A percentile compares a stretch with the other conserved stretches of the same genome.
These are phyloP conservation scores for Knufia fluminis DNA, from an alignment of 2,329 filamentous ascomycete species.

Conservation along the genomic window DNA sequence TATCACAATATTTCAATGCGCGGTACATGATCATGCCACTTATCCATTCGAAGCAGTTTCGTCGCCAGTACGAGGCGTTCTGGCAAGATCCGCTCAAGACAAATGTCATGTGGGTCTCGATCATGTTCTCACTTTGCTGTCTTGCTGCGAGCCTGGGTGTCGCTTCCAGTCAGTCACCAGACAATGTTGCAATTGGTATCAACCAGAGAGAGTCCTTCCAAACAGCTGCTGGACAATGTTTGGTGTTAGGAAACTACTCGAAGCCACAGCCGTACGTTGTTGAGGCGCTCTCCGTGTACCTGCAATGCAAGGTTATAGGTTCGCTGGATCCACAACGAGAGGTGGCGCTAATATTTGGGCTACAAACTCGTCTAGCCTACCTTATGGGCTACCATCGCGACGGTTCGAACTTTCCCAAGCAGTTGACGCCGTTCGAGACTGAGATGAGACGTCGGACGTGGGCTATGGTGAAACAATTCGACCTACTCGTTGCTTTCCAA, in stretches of 20 bases:
- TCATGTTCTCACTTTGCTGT: constrained; percentile 45
- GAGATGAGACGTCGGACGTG: constrained; percentile 43
- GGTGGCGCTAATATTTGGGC: constrained; percentile 46
- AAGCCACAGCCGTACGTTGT: constrained; percentile 20
- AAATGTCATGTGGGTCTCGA: constrained; percentile 42
- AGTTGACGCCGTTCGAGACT: constrained; percentile 45
- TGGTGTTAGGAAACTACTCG: constrained; percentile 39
- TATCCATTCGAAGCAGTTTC: constrained; percentile 17
- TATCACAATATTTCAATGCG: constrained; percentile 21
- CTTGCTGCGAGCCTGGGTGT: constrained; percentile 16
- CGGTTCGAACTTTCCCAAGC: constrained; percentile 26
- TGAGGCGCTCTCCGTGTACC: constrained; percentile 31
- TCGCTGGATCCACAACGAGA: constrained; percentile 45
- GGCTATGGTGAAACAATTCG: constrained; percentile 43
- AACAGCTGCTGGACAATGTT: constrained; percentile 40
- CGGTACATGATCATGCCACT: constrained; percentile 18
- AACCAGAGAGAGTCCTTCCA: constrained; percentile 31
- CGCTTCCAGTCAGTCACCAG: constrained; percentile 9
- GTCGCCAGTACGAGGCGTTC: constrained; percentile 42
- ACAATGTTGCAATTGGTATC: constrained; percentile 40
- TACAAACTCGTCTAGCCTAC: constrained; percentile 52
- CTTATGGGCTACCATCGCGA: constrained; percentile 55
- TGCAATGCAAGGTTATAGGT: constrained; percentile 45
- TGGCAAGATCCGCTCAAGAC: constrained; percentile 42
- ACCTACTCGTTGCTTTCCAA: constrained; percentile 54